Base-by-base conservation (phyloP, 169 alveolate genomes). In the Eimeria praecox region DNA sequence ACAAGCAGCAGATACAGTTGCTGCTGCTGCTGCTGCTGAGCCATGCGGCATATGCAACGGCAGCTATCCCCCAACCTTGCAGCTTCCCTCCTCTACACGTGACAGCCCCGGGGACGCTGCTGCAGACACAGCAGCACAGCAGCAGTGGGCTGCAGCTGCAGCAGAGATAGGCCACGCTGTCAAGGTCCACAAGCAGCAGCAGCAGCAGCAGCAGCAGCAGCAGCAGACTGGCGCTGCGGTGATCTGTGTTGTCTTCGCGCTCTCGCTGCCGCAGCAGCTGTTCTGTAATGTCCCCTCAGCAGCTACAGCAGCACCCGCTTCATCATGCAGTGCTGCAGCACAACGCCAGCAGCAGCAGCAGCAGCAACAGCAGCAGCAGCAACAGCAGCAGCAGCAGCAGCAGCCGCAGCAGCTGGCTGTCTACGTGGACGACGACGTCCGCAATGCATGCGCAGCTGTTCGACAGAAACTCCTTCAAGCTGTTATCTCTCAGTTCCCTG, bases 131-230 rank as follows among this genome's bases (percentile, higher is more conserved):
- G 73, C 90, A 82, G 90, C 90, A 44, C 8, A 44, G 69, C 90
- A 82, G 49, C 90, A 82, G 71, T 82, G 90, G 90, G 71, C 64
- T 10, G 90, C 66, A 82, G 90, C 90, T n/a, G 73, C 90, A 24
- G 73, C 69, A 14, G 90, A 42, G 90, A 38, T 82, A 33, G 90
- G 46, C 9, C 73, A 49, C 56, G 90, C 90, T 49, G 40, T 82
- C 40, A 46, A 82, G 73, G 42, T 82, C 40, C 90, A n/a, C 71
- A 30, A 69, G 30, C 42, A 33, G 80, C 10, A 56, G n/a, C 90
- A 49, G 42, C 90, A 82, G 71, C 71, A 78, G 27, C 90, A 49
- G 42, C 90, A 82, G 71, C 71, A 78, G 27, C 44, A 46, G 69
- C 73, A 52, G 90, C 64, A 82, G 71, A 38, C 42, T 22, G 71